A percentile compares a stretch with the other conserved stretches of the same genome.
Conservation (phyloP, 169 alveolate species). For the Cryptosporidium viatorum region DNA sequence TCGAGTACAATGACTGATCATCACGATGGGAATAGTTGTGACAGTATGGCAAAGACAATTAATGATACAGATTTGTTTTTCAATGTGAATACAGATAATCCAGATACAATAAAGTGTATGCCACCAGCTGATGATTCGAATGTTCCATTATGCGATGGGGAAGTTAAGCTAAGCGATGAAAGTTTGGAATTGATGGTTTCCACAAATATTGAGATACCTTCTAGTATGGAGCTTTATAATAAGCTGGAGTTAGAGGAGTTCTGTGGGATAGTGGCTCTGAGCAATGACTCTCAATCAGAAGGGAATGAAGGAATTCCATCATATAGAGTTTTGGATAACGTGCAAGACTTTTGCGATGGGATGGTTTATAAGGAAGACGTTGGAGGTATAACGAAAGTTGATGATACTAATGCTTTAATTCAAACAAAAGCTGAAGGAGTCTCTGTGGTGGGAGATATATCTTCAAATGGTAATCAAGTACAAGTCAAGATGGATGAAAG, state of each 20-base stretch:
- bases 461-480: neutral
- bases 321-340: neutral
- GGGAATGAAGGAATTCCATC: neutral
- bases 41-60: constrained; percentile 28
- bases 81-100: constrained; percentile 4
- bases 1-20: neutral
- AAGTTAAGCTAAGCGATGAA: neutral
- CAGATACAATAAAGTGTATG: neutral
- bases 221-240: constrained; percentile 36
- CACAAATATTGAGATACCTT: constrained; percentile 4
- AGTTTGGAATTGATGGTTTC: constrained; percentile 4
- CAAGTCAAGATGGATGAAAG: neutral
- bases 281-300: neutral
- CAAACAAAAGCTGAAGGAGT: neutral
- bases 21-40: neutral
- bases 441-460: neutral
- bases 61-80: constrained; percentile 66
- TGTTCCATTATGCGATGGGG: constrained; percentile 52
- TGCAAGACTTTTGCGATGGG: constrained; percentile 16
- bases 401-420: neutral
- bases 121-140: constrained; percentile 6
- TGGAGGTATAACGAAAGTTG: neutral
- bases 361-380: neutral
- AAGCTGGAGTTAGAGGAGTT: constrained; percentile 22
- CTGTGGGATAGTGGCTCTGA: neutral